Percentiles rank a stretch among this genome's conserved stretches.
These are phyloP conservation scores for Lepidopterella palustris DNA, from an alignment of 495 filamentous ascomycete species.

Conservation along the genomic window DNA sequence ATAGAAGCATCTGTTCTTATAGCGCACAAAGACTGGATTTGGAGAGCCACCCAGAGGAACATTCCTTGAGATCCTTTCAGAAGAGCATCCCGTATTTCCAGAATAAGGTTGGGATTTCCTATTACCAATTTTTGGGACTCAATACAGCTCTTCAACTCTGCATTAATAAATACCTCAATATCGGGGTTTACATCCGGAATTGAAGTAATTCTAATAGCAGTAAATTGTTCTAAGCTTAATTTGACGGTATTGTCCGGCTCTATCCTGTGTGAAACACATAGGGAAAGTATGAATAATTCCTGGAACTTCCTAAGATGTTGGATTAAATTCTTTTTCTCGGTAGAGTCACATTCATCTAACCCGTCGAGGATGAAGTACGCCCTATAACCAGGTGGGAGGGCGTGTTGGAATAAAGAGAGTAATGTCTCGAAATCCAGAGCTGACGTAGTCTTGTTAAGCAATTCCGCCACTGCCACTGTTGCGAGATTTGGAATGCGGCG, in stretches of 20 bases:
- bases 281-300: slow-evolving; percentile 21
- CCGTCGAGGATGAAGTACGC: slow-evolving; percentile 39
- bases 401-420: slow-evolving; percentile 18
- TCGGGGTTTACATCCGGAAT: slow-evolving; percentile 41
- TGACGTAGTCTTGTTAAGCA: slow-evolving; percentile 26
- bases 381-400: slow-evolving; percentile 19
- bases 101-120: slow-evolving; percentile 35
- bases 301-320: slow-evolving; percentile 27
- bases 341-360: slow-evolving; percentile 36
- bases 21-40: slow-evolving; percentile 39
- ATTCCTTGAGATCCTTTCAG: slow-evolving; percentile 37
- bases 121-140: slow-evolving; percentile 32
- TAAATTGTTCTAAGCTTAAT: slow-evolving; percentile 17
- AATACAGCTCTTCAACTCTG: slow-evolving; percentile 34
- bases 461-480: slow-evolving; percentile 11
- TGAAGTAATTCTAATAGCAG: slow-evolving; percentile 13
- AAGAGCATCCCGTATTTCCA: slow-evolving; percentile 37
- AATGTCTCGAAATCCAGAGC: slow-evolving; percentile 29
- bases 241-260: slow-evolving; percentile 27
- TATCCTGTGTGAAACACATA: slow-evolving; percentile 34
- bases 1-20: slow-evolving; percentile 41
- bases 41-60: slow-evolving; percentile 46
- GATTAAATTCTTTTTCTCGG: slow-evolving; percentile 26
- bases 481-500: slow-evolving; percentile 12
- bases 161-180: slow-evolving; percentile 38